Evolutionary conservation across 2,329 filamentous ascomycete genomes (phyloP), one percentile per base, ranked within the genome.

Genomic region (Aspergillus pseudoterreus): DNA sequence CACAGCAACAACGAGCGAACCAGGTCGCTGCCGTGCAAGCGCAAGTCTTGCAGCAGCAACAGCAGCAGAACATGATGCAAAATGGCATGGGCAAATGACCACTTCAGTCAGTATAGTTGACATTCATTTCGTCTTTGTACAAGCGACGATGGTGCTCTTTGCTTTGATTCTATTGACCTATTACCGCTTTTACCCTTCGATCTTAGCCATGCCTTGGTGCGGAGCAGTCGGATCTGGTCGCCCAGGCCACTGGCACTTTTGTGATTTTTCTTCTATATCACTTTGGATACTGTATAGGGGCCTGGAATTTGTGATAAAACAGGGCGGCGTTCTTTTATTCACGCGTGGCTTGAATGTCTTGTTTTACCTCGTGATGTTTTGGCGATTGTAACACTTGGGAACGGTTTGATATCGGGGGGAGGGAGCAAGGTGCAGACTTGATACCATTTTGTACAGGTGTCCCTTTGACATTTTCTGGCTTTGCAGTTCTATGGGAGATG

Each of bases 11-110:
- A 35, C 66, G 66, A 33, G 62, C 65, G 27, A 58, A 57, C 2
- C 67, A 69, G 27, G 59, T 57, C 46, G 62, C 63, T 30, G 63
- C 63, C 14, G 63, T 69, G 50, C 69, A 70, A 45, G 66, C 65
- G 17, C 68, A 66, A 45, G 61, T 58, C 35, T 54, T 66, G 47
- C 65, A 72, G 45, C 70, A 72, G 46, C 70, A 71, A 52, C 68
- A 70, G 53, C 67, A 70, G 19, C 69, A 71, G 53, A 71, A 69
- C 42, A 72, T 73, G 67, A 73, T 73, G 71, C 67, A 71, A 35
- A 71, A 70, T 51, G 69, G 66, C 22, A 69, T 70, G 63, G 69
- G 67, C 4, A 71, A 67, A 48, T 70, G 59, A 60, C 39, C 35
- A 27, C 21, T 36, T 10, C 36, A n/a, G n/a, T 10, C 36, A 12